Evolutionary conservation across 1,284 basidiomycete genomes (phyloP).

Genomic region (Trichosporon sp.): DNA sequence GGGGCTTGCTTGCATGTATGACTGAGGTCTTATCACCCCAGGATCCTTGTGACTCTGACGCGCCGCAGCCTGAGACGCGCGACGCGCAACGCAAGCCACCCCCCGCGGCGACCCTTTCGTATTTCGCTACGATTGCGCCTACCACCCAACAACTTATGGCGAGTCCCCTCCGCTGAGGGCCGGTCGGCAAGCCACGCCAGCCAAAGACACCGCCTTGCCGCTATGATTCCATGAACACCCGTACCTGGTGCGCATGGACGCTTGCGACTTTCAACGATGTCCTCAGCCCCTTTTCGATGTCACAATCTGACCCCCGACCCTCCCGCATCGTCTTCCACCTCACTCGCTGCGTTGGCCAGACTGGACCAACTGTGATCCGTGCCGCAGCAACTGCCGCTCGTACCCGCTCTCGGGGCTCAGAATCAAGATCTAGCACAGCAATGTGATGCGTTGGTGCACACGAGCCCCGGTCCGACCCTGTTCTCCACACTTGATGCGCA

Average conservation of each 20-base stretch:
- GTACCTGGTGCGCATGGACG: constrained; percentile 8
- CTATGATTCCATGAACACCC: not conserved
- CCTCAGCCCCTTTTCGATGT: not conserved
- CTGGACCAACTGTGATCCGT: constrained; percentile 15
- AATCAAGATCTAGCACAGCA: constrained; percentile 16
- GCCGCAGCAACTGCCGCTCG: constrained; percentile 13
- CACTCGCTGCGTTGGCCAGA: not conserved
- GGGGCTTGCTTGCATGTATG: not conserved
- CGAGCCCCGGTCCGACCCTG: constrained; percentile 6
- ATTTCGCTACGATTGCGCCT: not conserved
- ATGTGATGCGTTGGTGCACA: constrained; percentile 13
- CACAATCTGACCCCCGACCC: not conserved
- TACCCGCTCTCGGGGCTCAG: not conserved
- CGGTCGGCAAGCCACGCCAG: constrained; percentile 1
- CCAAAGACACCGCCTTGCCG: not conserved
- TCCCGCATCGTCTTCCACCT: not conserved
- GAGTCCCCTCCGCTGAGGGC: not conserved
- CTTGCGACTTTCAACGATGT: not conserved
- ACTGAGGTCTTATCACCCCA: not conserved
- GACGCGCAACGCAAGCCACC: not conserved
- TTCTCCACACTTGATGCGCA: not conserved
- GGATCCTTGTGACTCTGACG: not conserved
- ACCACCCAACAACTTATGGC: not conserved
- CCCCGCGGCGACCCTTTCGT: not conserved
- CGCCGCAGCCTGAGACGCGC: not conserved